These are phyloP conservation scores for Gossypium longicalyx DNA, from an alignment of 345 rosid species.

Conservation along the genomic window DNA sequence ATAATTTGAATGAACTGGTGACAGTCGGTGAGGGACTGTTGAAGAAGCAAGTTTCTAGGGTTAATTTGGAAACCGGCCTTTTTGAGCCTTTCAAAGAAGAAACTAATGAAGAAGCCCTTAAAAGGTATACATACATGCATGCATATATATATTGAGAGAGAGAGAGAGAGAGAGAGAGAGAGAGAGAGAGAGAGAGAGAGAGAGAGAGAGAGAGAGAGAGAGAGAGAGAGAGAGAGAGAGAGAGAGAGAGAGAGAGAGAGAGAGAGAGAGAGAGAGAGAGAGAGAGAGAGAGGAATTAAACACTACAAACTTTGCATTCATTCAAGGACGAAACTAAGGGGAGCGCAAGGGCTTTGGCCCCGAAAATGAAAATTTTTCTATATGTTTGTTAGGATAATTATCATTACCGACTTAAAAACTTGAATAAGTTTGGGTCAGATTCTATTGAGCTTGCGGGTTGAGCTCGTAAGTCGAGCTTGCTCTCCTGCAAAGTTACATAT, in stretches of 20 bases:
- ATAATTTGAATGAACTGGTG: conserved; percentile 52
- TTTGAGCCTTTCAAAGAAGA: conserved; percentile 27
- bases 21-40: conserved; percentile 50
- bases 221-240: not conserved
- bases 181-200: not conserved
- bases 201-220: not conserved
- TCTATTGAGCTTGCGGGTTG: no score
- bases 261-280: not conserved
- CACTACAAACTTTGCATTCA: not conserved
- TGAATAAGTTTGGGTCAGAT: no score
- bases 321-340: no score
- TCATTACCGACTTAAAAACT: accelerated
- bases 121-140: not conserved
- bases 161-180: not conserved
- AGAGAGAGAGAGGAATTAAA: not conserved
- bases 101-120: conserved; percentile 56
- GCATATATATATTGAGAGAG: no score
- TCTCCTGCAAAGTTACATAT: no score
- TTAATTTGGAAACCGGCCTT: conserved; percentile 51
- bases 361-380: no score
- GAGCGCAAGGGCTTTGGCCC: no score
- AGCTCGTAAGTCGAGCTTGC: no score
- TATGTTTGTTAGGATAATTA: no score
- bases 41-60: conserved; percentile 51
- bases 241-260: not conserved